Evolutionary conservation across 495 filamentous ascomycete genomes (phyloP), one percentile per base, ranked within the genome.

Genomic region (Neurospora sp.): DNA sequence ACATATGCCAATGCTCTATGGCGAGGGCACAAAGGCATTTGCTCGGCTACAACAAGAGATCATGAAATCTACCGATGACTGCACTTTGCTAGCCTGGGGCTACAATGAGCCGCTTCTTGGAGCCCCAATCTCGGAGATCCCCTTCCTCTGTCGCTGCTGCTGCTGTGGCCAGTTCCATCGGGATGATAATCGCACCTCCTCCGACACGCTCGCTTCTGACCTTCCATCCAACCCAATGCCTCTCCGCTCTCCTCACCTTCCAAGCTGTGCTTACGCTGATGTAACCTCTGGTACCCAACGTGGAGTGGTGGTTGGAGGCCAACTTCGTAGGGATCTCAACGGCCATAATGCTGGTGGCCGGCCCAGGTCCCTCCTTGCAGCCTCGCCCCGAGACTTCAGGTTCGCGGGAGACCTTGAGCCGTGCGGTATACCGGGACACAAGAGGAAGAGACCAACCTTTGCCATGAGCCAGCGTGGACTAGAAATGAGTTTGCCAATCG

Each of bases 1-100:
- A 1, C 74, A 76, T n/a, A 83, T 84, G 78, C 79, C 83, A 0
- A 22, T 84, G 27, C 39, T 83, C 0, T 84, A 84, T 14, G 83
- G 83, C 9, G 81, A 84, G 22, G 81, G 81, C 0, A 0, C 0
- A 0, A 77, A 72, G 10, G 82, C 82, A 0, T 83, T 82, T 37
- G 12, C 17, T 0, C 71, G 83, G 0, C 65, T 83, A 0, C 82
- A 84, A 41, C 70, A 74, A 27, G 77, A 81, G 8, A 80, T 83
- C 1, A 76, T 82, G 22, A 75, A 77, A 16, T 40, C 75, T 1
- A 72, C 76, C 0, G 71, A 71, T 35, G 82, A 83, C 69, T 76
- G 81, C 31, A 76, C 77, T 27, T 20, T 59, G 48, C 48, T 59
- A 14, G 48, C 48, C 1, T 59, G 48, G 48, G 48, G 48, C 10